Conservation (phyloP, 345 rosid species). For the Pistacia atlantica region DNA sequence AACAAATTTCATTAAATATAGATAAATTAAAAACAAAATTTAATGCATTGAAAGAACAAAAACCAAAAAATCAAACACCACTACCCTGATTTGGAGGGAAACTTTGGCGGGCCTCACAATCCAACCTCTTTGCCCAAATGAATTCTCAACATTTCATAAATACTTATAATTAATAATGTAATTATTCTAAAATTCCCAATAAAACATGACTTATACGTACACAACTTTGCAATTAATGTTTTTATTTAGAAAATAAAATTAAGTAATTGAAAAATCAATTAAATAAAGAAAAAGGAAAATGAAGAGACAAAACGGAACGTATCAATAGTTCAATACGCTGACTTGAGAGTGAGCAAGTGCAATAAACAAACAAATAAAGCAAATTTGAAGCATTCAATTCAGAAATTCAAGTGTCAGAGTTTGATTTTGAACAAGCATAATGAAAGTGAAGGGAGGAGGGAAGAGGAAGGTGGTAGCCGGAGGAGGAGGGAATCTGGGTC, state of each 20-base stretch:
- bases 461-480: constrained; percentile 22
- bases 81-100: constrained; percentile 4
- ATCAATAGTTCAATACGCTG: too few relatives aligned
- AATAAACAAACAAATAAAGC: not conserved
- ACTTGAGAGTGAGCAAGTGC: not conserved
- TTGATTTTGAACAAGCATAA: not conserved
- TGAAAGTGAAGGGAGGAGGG: constrained; percentile 34
- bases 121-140: not conserved
- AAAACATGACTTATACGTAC: too few relatives aligned
- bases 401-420: not conserved
- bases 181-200: too few relatives aligned
- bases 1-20: too few relatives aligned
- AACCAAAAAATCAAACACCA: not conserved
- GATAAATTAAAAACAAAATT: too few relatives aligned
- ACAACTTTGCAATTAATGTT: too few relatives aligned
- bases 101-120: constrained; percentile 9
- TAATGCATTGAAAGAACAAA: not conserved
- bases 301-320: too few relatives aligned
- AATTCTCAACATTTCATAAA: not conserved
- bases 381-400: too few relatives aligned
- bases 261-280: too few relatives aligned
- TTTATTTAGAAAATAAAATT: too few relatives aligned
- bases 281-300: too few relatives aligned
- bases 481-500: not conserved
- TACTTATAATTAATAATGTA: too few relatives aligned